Conservation (phyloP, 257 asterid genomes). For the Solanum habrochaites region DNA sequence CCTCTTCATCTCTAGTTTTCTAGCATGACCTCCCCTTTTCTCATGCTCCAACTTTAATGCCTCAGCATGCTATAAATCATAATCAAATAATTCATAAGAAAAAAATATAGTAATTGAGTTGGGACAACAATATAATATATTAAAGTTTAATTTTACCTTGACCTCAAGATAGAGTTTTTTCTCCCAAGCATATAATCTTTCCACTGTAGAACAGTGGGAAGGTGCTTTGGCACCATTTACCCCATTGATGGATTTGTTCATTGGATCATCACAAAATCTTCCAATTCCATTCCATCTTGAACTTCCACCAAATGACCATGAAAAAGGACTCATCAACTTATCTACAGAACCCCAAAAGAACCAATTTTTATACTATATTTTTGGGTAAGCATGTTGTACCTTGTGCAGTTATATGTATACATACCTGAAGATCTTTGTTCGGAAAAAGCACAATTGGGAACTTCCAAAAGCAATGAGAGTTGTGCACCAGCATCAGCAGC, state of each 20-base stretch:
- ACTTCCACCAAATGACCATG: slow-evolving; percentile 74
- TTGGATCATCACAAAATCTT: slow-evolving; percentile 63
- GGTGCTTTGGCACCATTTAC: slow-evolving; percentile 28
- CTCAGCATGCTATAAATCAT: slow-evolving; percentile 55
- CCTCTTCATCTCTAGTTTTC: slow-evolving; percentile 81
- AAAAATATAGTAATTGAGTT: background rate
- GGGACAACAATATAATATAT: background rate
- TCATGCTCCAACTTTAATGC: slow-evolving; percentile 67
- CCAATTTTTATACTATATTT: background rate
- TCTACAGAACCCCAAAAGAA: slow-evolving; percentile 23
- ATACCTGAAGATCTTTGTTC: slow-evolving; percentile 56
- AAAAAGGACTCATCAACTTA: slow-evolving; percentile 34
- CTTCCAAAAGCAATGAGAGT: slow-evolving; percentile 64
- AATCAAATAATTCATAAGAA: background rate
- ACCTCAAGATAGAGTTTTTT: slow-evolving; percentile 83
- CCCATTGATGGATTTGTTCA: slow-evolving; percentile 10
- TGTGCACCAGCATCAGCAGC: slow-evolving; percentile 84
- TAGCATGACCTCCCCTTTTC: slow-evolving; percentile 43
- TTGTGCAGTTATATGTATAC: background rate
- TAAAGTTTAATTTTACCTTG: slow-evolving; percentile 41
- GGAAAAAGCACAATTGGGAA: slow-evolving; percentile 53
- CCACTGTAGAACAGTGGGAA: slow-evolving; percentile 75
- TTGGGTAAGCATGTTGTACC: background rate
- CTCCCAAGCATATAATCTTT: slow-evolving; percentile 86
- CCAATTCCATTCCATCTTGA: slow-evolving; percentile 85